Conservation (phyloP, 495 filamentous ascomycete genomes). For the Daldinia loculata region DNA sequence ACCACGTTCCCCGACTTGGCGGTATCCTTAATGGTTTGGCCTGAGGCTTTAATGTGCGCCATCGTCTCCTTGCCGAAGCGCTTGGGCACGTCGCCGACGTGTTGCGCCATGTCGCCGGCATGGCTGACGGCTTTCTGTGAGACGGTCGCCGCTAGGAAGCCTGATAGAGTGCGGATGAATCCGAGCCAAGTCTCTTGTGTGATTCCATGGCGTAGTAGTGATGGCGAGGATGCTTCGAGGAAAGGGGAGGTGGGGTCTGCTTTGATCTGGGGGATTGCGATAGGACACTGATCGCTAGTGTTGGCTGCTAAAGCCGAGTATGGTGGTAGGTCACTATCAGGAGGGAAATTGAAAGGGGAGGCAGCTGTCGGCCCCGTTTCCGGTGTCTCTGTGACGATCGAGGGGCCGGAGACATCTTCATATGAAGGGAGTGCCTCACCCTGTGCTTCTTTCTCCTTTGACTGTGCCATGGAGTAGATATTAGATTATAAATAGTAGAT, state of each 20-base stretch:
- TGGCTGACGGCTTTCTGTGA: constrained; percentile 46
- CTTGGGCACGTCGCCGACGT: constrained; percentile 40
- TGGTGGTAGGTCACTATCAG: constrained; percentile 19
- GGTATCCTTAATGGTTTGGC: constrained; percentile 31
- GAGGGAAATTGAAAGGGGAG: constrained; percentile 47
- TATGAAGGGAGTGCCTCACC: constrained; percentile 28
- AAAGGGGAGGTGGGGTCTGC: constrained; percentile 39
- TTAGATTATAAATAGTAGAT: neutral
- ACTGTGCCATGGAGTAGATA: constrained; percentile 8
- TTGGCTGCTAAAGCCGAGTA: constrained; percentile 12
- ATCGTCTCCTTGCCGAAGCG: constrained; percentile 42
- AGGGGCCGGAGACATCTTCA: constrained; percentile 14
- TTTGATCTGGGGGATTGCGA: constrained; percentile 45
- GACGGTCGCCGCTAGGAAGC: constrained; percentile 47
- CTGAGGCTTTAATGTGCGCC: constrained; percentile 36
- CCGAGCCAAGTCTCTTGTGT: constrained; percentile 38
- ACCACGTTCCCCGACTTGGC: constrained; percentile 40
- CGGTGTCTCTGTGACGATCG: neutral
- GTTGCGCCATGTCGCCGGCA: constrained; percentile 41
- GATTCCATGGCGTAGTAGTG: constrained; percentile 41
- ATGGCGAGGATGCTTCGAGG: constrained; percentile 38
- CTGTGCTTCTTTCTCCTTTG: constrained; percentile 30
- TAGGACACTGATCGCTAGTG: constrained; percentile 21
- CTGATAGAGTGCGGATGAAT: constrained; percentile 46
- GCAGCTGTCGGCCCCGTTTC: constrained; percentile 29